Percentiles rank a stretch among this genome's conserved stretches.
These are phyloP conservation scores for Erodium chrysanthum DNA, from an alignment of 441 rosid genomes.

Conservation along the genomic window DNA sequence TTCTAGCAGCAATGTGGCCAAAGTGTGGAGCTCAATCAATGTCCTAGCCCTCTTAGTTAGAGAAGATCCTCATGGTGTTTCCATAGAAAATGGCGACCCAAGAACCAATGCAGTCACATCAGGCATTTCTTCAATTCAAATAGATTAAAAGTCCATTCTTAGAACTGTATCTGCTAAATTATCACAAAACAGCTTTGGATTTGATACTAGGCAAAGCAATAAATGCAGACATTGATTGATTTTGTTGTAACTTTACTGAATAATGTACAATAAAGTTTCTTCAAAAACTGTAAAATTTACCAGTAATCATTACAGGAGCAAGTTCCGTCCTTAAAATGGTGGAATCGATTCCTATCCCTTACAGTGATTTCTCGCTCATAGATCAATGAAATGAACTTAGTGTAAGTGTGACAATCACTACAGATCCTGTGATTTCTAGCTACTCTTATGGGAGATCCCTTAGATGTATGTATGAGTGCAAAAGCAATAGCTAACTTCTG, in stretches of 20 bases:
- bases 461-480: conserved; percentile 41
- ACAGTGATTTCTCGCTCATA: conserved; percentile 5
- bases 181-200: neutral
- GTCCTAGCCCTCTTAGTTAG: conserved; percentile 74
- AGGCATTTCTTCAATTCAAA: neutral
- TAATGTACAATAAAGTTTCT: neutral
- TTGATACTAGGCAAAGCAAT: neutral
- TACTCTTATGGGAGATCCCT: conserved; percentile 15
- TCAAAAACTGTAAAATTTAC: conserved; percentile 26
- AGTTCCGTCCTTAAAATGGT: conserved; percentile 22
- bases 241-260: neutral
- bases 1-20: conserved; percentile 41
- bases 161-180: neutral
- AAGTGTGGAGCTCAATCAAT: conserved; percentile 61
- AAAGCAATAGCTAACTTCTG: conserved; percentile 77
- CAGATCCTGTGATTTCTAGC: conserved; percentile 9
- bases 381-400: conserved; percentile 1
- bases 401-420: conserved; percentile 11
- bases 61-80: conserved; percentile 84
- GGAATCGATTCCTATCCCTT: conserved; percentile 13
- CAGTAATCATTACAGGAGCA: conserved; percentile 80
- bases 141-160: neutral
- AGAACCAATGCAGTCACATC: conserved; percentile 23
- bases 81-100: conserved; percentile 67
- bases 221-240: neutral